These are phyloP conservation scores for Acaromyces ingoldii DNA, from an alignment of 1,284 basidiomycete species.

Conservation along the genomic window DNA sequence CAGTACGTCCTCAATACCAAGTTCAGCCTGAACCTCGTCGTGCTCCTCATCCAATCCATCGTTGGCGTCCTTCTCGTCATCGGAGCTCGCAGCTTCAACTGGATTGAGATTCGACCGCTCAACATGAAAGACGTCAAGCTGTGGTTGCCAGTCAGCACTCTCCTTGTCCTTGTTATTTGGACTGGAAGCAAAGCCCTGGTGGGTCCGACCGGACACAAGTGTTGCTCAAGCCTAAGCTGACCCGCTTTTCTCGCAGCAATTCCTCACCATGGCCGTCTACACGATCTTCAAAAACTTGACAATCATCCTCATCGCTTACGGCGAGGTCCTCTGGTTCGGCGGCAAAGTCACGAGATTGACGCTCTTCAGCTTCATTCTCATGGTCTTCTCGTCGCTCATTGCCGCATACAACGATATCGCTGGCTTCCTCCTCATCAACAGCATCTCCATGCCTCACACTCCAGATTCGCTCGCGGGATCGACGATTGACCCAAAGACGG, in stretches of 20 bases:
- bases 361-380: constrained; percentile 81
- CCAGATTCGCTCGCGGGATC: constrained; percentile 32
- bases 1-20: constrained; percentile 82
- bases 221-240: not conserved
- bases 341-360: constrained; percentile 82
- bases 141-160: constrained; percentile 91
- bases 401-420: constrained; percentile 91
- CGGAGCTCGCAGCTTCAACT: constrained; percentile 67
- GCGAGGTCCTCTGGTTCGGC: constrained; percentile 95
- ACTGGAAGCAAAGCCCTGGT: constrained; percentile 96
- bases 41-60: constrained; percentile 81
- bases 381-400: constrained; percentile 92
- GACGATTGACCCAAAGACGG: constrained; percentile 19
- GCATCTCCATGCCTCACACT: constrained; percentile 36
- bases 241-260: constrained; percentile 52
- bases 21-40: constrained; percentile 95
- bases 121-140: constrained; percentile 76
- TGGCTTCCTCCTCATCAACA: constrained; percentile 53
- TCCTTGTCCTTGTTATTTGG: constrained; percentile 92
- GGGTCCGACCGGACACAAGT: constrained; percentile 16
- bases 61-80: constrained; percentile 71
- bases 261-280: constrained; percentile 52
- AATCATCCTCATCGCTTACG: constrained; percentile 97
- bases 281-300: constrained; percentile 99
- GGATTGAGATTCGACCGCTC: constrained; percentile 84